Conservation (phyloP, 805 yeast genomes). For the Ogataea methylovora region DNA sequence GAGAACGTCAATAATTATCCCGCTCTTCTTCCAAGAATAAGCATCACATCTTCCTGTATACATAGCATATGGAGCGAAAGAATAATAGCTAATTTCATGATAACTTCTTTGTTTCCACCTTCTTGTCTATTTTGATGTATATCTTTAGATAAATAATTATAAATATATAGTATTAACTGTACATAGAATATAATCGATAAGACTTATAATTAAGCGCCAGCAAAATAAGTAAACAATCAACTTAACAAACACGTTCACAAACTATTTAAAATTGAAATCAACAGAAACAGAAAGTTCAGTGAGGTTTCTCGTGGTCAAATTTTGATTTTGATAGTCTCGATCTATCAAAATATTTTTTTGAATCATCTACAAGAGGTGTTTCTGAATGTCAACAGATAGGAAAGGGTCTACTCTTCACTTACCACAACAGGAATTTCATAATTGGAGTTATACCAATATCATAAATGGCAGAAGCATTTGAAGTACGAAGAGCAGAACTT, state of each 20-base stretch:
- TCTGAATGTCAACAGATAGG: conserved; percentile 1
- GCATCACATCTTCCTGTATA: background rate
- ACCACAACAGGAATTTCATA: too few species aligned
- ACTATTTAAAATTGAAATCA: too few species aligned
- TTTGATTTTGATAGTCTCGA: background rate
- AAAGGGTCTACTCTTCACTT: too few species aligned
- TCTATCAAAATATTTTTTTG: background rate
- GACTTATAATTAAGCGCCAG: too few species aligned
- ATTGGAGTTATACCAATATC: too few species aligned
- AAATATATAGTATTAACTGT: background rate
- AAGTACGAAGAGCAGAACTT: conserved; percentile 23
- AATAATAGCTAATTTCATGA: too few species aligned
- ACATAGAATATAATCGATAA: background rate
- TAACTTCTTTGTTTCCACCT: too few species aligned
- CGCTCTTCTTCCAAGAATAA: background rate
- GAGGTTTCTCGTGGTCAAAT: background rate
- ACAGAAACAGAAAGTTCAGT: background rate
- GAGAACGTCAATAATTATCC: conserved; percentile 42
- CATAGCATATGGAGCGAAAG: too few species aligned
- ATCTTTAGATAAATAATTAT: too few species aligned
- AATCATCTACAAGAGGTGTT: background rate
- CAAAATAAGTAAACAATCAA: too few species aligned
- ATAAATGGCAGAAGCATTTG: conserved; percentile 9
- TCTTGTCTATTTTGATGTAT: too few species aligned
- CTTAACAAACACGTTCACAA: too few species aligned